Evolutionary conservation across 768 basidiomycete genomes (phyloP), one percentile per base, ranked within the genome.

Genomic region (Tulasnella sp.): DNA sequence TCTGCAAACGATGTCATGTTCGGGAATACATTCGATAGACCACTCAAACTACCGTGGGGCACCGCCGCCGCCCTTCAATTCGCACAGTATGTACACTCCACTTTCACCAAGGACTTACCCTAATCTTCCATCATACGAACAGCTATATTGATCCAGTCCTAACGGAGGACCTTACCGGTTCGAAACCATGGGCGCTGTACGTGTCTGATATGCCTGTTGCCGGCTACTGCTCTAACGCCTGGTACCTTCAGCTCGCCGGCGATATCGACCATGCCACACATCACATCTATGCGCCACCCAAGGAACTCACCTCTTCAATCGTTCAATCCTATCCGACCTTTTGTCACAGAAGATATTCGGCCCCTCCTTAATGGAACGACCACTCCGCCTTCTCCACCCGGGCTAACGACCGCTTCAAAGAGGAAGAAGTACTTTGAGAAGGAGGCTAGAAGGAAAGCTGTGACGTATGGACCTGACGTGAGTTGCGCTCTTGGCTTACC

Each of bases 141-240:
- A 96, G 94, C 77, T 95, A 90, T 83, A 88, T 98, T 77, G 97
- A 99, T 84, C 97, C 97, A 16, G 92, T 92, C 0, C 87, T 99
- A 12, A 90, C 93, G 80, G 91, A 96, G 81, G 93, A 98, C 85
- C 89, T 98, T 56, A 89, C 89, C 9, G 94, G 91, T 10, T 86
- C 88, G 73, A 93, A 93, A 83, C 97, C 97, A 10, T 99, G 96
- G 96, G 97, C 96, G 0, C 87, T 96, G 42, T 80, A 81, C 44
- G 79, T 79, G 24, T 40, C 74, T 10, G n/a, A 73, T 21, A 52
- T n/a, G 9, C 4, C 24, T 3, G 7, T 52, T 5, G 24, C 52
- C n/a, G 8, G 14, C 24, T 7, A 6, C n/a, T 52, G 3, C 52
- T n/a, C 52, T 34, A 24, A 79, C 31, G 40, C 14, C 78, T 34